Evolutionary conservation across 2,329 filamentous ascomycete genomes (phyloP).

Genomic region (Chalaropsis ovoidea): DNA sequence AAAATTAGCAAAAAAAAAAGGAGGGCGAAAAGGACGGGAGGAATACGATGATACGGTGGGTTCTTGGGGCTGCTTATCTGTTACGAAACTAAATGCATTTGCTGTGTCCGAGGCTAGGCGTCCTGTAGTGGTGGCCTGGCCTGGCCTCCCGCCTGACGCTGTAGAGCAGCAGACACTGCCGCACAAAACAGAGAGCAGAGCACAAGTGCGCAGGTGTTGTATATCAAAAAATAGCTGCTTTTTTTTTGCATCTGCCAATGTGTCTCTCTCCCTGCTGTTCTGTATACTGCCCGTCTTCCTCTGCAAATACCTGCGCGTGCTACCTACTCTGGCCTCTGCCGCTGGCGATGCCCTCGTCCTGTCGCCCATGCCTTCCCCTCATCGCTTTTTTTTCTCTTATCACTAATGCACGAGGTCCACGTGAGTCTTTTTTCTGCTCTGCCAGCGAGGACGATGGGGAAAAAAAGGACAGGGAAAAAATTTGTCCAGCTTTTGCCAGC

Average conservation of each 20-base stretch:
- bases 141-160: neutral
- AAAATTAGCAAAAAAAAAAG: neutral
- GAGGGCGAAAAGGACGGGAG: neutral
- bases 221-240: neutral
- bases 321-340: neutral
- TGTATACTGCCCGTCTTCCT: neutral
- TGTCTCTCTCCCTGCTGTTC: neutral
- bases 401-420: slow-evolving; percentile 1
- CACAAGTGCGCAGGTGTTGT: neutral
- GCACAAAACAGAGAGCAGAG: neutral
- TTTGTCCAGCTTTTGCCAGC: slow-evolving; percentile 3
- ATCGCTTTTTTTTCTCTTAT: slow-evolving; percentile 5
- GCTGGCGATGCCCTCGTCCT: neutral
- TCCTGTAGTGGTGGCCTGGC: neutral
- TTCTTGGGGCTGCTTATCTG: neutral
- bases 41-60: neutral
- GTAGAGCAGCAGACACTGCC: neutral
- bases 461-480: neutral
- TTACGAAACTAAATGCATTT: neutral
- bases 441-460: neutral
- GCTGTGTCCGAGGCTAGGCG: neutral
- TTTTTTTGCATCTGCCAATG: neutral
- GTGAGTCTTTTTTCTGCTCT: slow-evolving; percentile 15
- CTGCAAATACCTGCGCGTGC: neutral
- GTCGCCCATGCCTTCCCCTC: neutral